Conservation (phyloP, 225 moss, liverwort and hornwort genomes). For the Sphagnum tenellum region DNA sequence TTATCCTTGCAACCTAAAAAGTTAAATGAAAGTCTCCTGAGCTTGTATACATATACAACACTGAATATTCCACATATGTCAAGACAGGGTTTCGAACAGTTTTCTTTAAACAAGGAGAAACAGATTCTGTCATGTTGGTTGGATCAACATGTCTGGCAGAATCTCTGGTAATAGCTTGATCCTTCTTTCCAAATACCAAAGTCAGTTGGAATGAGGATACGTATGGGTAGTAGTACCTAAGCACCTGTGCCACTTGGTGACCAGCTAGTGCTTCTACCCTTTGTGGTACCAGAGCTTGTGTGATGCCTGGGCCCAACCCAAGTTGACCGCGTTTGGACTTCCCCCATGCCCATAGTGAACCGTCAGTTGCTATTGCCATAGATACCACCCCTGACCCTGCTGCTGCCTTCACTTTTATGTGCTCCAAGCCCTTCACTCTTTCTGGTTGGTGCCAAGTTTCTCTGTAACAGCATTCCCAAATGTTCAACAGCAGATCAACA, state of each 20-base stretch:
- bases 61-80: too few species aligned
- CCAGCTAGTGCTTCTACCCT: constrained; percentile 38
- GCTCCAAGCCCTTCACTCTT: constrained; percentile 62
- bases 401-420: constrained; percentile 37
- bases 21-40: too few species aligned
- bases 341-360: constrained; percentile 84
- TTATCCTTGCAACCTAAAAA: too few species aligned
- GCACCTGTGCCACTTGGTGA: constrained; percentile 66
- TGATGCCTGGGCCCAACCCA: constrained; percentile 41
- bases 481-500: too few species aligned
- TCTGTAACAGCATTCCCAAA: constrained; percentile 13
- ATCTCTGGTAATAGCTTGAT: too few species aligned
- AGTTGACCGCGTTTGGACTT: constrained; percentile 88
- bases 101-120: too few species aligned
- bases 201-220: not conserved
- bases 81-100: too few species aligned
- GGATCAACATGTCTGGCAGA: too few species aligned
- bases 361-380: constrained; percentile 70
- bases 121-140: too few species aligned
- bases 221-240: constrained; percentile 25
- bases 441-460: constrained; percentile 52
- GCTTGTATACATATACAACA: too few species aligned
- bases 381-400: constrained; percentile 77
- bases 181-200: too few species aligned
- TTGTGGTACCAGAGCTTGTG: constrained; percentile 36